These are phyloP conservation scores for Xylariaceae sp. DNA, from an alignment of 2,329 filamentous ascomycete species.

Conservation along the genomic window DNA sequence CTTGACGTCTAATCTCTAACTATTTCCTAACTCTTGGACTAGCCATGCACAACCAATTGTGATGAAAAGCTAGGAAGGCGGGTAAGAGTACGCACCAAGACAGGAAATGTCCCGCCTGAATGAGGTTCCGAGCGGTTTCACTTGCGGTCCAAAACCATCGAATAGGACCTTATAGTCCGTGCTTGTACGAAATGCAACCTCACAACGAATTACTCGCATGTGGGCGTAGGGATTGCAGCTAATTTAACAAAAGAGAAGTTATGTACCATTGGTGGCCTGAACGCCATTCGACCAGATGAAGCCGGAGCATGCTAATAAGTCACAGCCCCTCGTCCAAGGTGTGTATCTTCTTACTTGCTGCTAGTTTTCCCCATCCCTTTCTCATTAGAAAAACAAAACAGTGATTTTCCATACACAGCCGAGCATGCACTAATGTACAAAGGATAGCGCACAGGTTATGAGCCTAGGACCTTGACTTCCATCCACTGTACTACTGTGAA, in stretches of 20 bases:
- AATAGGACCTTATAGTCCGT: too few relatives aligned
- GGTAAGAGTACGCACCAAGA: too few relatives aligned
- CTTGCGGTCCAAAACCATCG: too few relatives aligned
- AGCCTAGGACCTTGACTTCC: background rate
- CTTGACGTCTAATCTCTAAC: too few relatives aligned
- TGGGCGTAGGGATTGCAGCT: background rate
- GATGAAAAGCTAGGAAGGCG: too few relatives aligned
- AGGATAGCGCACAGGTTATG: conserved; percentile 3
- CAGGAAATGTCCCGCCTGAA: too few relatives aligned
- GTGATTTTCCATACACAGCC: background rate
- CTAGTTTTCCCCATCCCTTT: conserved; percentile 10
- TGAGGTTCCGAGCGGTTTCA: too few relatives aligned
- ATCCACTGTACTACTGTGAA: conserved; percentile 21
- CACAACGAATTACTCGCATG: background rate
- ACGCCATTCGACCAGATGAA: conserved; percentile 16
- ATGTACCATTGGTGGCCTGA: conserved; percentile 27
- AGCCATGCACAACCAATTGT: too few relatives aligned
- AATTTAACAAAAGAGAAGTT: conserved; percentile 31
- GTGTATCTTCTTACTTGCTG: background rate
- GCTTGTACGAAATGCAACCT: too few relatives aligned
- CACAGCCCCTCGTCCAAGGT: background rate
- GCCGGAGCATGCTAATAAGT: conserved; percentile 4
- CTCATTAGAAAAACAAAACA: conserved; percentile 7
- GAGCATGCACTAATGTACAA: conserved; percentile 24
- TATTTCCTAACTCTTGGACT: too few relatives aligned